Percentiles rank a stretch among this genome's conserved stretches.
These are phyloP conservation scores for Orbilia quercus DNA, from an alignment of 2,329 filamentous ascomycete genomes.

Conservation along the genomic window DNA sequence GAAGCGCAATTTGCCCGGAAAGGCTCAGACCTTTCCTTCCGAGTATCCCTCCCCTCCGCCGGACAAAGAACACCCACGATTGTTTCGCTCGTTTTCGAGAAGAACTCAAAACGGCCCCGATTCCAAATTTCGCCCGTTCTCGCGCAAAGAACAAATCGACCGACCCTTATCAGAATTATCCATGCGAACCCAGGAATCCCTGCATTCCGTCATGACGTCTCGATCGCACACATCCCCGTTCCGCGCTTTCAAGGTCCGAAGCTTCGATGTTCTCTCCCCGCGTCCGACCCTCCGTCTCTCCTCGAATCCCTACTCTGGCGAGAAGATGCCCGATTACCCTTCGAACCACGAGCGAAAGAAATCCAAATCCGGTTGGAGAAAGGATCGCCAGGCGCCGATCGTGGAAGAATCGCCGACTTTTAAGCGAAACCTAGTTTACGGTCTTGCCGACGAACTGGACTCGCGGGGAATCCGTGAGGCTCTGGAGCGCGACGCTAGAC, in stretches of 20 bases:
- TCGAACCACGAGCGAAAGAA: conserved; percentile 64
- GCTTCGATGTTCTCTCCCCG: conserved; percentile 83
- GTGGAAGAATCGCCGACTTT: conserved; percentile 72
- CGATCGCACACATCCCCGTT: conserved; percentile 58
- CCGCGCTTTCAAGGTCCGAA: conserved; percentile 78
- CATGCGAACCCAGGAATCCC: conserved; percentile 54
- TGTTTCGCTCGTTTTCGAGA: conserved; percentile 49
- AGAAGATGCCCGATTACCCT: conserved; percentile 65
- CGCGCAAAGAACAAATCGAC: conserved; percentile 52
- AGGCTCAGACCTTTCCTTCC: conserved; percentile 48
- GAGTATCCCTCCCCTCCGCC: conserved; percentile 52
- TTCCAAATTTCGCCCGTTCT: conserved; percentile 39
- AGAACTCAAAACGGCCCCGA: conserved; percentile 29
- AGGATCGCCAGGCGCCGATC: conserved; percentile 69
- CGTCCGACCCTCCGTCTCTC: conserved; percentile 79
- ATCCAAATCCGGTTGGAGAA: conserved; percentile 67
- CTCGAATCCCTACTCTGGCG: conserved; percentile 72
- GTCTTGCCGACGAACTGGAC: conserved; percentile 84
- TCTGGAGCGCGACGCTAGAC: conserved; percentile 86
- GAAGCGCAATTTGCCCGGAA: conserved; percentile 49
- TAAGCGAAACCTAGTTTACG: conserved; percentile 67
- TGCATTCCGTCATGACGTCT: conserved; percentile 56
- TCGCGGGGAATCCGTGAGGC: conserved; percentile 85
- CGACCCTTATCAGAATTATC: conserved; percentile 57
- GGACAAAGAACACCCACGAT: conserved; percentile 49